Conservation (phyloP, 1,284 basidiomycete species). For the Ceratorhiza oryzae-sativae region DNA sequence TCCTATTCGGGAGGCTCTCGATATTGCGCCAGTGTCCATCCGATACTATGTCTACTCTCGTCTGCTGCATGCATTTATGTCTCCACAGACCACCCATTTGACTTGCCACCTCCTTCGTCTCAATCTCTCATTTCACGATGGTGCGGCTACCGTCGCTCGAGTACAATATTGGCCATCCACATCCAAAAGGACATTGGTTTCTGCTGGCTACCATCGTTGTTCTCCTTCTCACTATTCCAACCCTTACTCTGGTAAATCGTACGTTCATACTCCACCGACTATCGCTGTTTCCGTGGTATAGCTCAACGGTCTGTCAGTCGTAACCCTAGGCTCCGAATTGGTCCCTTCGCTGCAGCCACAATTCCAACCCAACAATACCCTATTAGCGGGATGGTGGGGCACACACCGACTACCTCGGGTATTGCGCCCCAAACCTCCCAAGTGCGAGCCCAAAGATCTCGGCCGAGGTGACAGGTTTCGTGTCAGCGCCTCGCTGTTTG, state of each 20-base stretch:
- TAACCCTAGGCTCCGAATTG: constrained; percentile 3
- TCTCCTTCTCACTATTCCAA: background rate
- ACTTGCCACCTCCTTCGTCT: background rate
- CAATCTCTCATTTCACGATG: background rate
- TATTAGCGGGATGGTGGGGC: constrained; percentile 8
- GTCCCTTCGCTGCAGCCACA: constrained; percentile 14
- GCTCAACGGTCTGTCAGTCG: constrained; percentile 9
- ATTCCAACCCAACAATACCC: background rate
- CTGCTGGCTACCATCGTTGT: background rate
- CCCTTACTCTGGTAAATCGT: background rate
- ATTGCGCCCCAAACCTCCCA: background rate
- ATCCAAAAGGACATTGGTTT: constrained; percentile 2
- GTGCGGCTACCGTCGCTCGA: background rate
- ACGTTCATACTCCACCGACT: background rate
- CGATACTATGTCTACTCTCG: too few relatives aligned
- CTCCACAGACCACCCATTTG: background rate
- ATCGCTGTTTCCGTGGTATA: background rate
- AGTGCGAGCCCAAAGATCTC: constrained; percentile 18
- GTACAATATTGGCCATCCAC: background rate
- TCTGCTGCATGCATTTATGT: too few relatives aligned
- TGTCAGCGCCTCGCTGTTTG: constrained; percentile 1
- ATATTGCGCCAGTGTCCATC: too few relatives aligned
- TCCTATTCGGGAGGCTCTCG: too few relatives aligned
- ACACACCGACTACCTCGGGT: background rate
- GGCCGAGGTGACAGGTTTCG: constrained; percentile 13